These are phyloP conservation scores for Metschnikowia henanensis DNA, from an alignment of 805 yeast genomes.

Conservation along the genomic window DNA sequence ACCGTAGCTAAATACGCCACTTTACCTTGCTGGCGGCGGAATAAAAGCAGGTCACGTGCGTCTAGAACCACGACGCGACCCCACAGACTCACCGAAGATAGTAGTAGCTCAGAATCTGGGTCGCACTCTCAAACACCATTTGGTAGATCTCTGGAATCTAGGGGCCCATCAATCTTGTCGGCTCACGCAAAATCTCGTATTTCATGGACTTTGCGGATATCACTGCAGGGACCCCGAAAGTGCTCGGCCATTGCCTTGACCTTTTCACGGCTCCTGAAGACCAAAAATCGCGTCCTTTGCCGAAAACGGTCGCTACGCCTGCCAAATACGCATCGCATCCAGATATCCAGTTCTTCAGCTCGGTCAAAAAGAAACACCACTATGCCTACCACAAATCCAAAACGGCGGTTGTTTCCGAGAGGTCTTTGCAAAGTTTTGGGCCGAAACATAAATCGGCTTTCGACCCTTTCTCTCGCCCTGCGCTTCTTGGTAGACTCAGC, in stretches of 20 bases:
- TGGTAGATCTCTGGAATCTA: too few species aligned
- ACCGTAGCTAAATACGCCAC: too few species aligned
- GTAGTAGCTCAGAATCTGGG: too few species aligned
- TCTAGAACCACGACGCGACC: too few species aligned
- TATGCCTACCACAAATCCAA: constrained; percentile 37
- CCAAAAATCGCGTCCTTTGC: neutral
- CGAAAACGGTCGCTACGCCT: constrained; percentile 13
- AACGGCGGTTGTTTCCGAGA: too few species aligned
- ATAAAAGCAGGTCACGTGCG: too few species aligned
- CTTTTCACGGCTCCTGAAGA: constrained; percentile 4
- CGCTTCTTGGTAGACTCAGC: constrained; percentile 41
- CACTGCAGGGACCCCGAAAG: constrained; percentile 15
- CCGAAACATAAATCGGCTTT: constrained; percentile 18
- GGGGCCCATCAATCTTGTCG: too few species aligned
- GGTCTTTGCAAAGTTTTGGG: too few species aligned
- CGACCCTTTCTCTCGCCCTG: constrained; percentile 38
- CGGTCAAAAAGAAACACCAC: constrained; percentile 36
- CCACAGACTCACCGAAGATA: too few species aligned
- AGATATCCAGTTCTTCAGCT: constrained; percentile 39
- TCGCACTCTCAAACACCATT: too few species aligned
- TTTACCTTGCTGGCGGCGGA: too few species aligned
- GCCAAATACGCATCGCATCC: constrained; percentile 29
- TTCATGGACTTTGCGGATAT: constrained; percentile 7
- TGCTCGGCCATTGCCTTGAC: constrained; percentile 16
- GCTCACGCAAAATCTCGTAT: too few species aligned